These are phyloP conservation scores for Verticillium albo-atrum DNA, from an alignment of 2,329 filamentous ascomycete species.

Conservation along the genomic window DNA sequence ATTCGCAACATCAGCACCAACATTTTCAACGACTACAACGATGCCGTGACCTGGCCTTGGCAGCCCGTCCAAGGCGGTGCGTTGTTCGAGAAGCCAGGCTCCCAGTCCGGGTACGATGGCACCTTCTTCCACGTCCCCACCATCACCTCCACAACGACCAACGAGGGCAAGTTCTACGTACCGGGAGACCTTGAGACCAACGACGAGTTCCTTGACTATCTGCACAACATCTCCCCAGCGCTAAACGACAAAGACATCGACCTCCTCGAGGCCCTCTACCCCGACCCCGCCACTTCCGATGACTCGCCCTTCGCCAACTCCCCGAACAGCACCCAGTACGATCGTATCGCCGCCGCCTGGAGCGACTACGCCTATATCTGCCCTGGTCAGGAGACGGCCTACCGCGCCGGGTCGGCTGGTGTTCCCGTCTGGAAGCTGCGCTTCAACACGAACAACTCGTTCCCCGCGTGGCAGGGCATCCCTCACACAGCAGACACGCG, in stretches of 20 bases:
- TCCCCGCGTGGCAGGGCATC: slow-evolving; percentile 28
- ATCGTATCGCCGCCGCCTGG: slow-evolving; percentile 37
- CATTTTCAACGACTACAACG: slow-evolving; percentile 30
- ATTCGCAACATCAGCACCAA: slow-evolving; percentile 32
- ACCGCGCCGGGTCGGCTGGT: slow-evolving; percentile 15
- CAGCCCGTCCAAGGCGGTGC: slow-evolving; percentile 41
- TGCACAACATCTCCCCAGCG: slow-evolving; percentile 26
- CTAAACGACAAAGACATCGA: slow-evolving; percentile 23
- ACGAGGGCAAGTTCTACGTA: slow-evolving; percentile 29
- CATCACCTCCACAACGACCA: slow-evolving; percentile 29
- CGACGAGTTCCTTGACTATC: slow-evolving; percentile 27
- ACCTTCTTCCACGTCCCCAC: slow-evolving; percentile 30
- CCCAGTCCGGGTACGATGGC: slow-evolving; percentile 29
- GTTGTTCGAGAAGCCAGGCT: slow-evolving; percentile 41
- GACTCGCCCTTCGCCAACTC: slow-evolving; percentile 29
- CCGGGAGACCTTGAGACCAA: slow-evolving; percentile 28
- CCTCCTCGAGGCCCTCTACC: slow-evolving; percentile 24
- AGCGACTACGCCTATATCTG: slow-evolving; percentile 41
- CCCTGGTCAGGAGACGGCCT: slow-evolving; percentile 37
- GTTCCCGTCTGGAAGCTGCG: slow-evolving; percentile 30
- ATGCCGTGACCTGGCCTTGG: slow-evolving; percentile 41
- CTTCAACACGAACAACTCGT: slow-evolving; percentile 30
- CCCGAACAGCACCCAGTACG: slow-evolving; percentile 37
- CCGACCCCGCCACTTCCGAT: slow-evolving; percentile 25
- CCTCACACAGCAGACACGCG: slow-evolving; percentile 29